Evolutionary conservation across 257 asterid species (phyloP), one percentile per base, ranked within the genome.

Genomic region (Penstemon davidsonii): DNA sequence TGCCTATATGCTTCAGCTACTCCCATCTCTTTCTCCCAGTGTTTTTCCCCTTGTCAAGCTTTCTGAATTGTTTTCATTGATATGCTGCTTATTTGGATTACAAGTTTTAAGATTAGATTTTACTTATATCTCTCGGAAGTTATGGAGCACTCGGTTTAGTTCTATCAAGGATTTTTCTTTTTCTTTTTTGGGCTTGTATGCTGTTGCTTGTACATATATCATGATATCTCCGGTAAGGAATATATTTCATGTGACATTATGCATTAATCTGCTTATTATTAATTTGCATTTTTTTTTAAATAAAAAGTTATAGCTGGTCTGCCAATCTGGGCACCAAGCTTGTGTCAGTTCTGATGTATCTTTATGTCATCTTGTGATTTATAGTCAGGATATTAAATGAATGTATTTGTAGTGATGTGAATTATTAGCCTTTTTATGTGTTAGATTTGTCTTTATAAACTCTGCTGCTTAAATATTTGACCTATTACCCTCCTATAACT

Each of bases 1-100:
- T 58, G 74, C 45, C 71, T 70, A 62, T 66, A 69, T 72, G 45
- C 71, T 76, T 66, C 69, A 73, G 59, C 66, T 41, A 57, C 73
- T 80, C 36, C 60, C 53, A 15, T 72, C 68, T 38, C 33, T 66
- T 36, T n/a, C 19, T 49, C 38, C 44, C 12, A 39, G 39, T 40
- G 47, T 53, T 72, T 15, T 54, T 11, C 37, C 37, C 52, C 12
- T 38, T 76, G 60, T 53, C 44, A 58, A 55, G 64, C 43, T 62
- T 55, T 37, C n/a, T 60, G 60, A 36, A 49, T 60, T 9, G 15
- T 60, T 50, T 70, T 43, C 7, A 33, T 55, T 61, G 39, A 4
- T 44, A 57, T 11, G 63, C 25, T 67, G 63, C 44, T 47, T 3
- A 60, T 50, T 6, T 40, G 47, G 47, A 33, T 15, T 33, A 53